A percentile compares a stretch with the other conserved stretches of the same genome.
Conservation (phyloP, 371 early-diverging fungal genomes). For the Zopfochytrium polystomum region DNA sequence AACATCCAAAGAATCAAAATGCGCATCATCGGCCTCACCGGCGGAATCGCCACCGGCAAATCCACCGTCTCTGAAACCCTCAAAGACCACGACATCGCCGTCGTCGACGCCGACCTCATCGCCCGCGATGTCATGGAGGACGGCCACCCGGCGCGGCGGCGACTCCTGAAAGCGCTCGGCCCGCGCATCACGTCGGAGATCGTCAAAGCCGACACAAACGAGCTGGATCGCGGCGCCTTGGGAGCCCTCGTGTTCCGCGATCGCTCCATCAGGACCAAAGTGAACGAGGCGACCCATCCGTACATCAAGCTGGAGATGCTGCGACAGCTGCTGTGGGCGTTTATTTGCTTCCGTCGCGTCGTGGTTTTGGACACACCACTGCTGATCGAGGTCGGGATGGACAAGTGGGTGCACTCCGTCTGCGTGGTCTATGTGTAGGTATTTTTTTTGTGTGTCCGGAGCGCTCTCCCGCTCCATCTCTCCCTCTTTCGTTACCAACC, state of each 20-base stretch:
- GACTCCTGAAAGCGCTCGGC: conserved; percentile 76
- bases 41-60: conserved; percentile 85
- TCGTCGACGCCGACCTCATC: conserved; percentile 90
- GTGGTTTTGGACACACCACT: conserved; percentile 92
- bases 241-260: conserved; percentile 70
- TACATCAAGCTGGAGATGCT: conserved; percentile 76
- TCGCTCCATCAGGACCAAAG: conserved; percentile 60
- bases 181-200: conserved; percentile 65
- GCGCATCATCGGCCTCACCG: conserved; percentile 87
- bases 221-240: conserved; percentile 69
- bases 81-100: conserved; percentile 46
- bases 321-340: conserved; percentile 62
- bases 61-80: conserved; percentile 76
- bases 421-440: conserved; percentile 80
- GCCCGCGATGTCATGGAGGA: conserved; percentile 84
- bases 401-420: conserved; percentile 64
- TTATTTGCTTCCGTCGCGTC: conserved; percentile 62
- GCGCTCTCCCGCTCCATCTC: background rate
- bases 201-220: conserved; percentile 72
- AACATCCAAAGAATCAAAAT: no score
- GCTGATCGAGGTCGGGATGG: conserved; percentile 78
- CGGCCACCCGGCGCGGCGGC: conserved; percentile 65
- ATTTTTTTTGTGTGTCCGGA: background rate
- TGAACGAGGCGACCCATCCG: conserved; percentile 88
- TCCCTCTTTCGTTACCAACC: conserved; percentile 3